Conservation (phyloP, 257 asterid genomes). For the Prunella vulgaris region DNA sequence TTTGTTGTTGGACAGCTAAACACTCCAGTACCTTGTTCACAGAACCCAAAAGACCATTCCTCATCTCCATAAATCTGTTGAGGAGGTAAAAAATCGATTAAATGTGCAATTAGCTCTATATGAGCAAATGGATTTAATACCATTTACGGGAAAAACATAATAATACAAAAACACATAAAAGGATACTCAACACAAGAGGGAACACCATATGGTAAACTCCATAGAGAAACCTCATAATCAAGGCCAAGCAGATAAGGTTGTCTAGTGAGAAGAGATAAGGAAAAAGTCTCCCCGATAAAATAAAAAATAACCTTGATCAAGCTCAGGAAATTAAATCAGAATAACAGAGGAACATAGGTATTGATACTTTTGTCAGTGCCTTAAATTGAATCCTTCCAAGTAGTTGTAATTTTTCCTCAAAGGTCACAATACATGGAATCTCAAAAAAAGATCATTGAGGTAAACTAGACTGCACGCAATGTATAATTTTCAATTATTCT, state of each 20-base stretch:
- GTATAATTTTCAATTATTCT: too few species aligned
- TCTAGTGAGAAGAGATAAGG: background rate
- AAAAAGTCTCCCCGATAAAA: background rate
- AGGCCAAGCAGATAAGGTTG: background rate
- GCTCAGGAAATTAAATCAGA: background rate
- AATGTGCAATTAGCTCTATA: background rate
- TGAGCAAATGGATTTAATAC: background rate
- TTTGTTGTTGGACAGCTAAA: conserved; percentile 81
- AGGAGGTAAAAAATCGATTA: conserved; percentile 5
- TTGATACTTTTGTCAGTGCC: background rate
- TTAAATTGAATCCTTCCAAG: background rate
- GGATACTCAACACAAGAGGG: conserved; percentile 11
- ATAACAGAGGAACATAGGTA: background rate
- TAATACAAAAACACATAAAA: background rate
- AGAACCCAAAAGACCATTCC: conserved; percentile 98
- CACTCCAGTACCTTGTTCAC: conserved; percentile 95
- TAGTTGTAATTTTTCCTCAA: background rate
- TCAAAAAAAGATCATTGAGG: background rate
- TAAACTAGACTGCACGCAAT: background rate
- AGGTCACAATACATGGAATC: background rate
- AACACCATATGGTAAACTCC: background rate
- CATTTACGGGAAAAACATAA: background rate
- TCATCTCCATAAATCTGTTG: conserved; percentile 70
- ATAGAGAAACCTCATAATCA: background rate
- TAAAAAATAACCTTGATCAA: background rate